Evolutionary conservation across 2,329 filamentous ascomycete genomes (phyloP), one percentile per base, ranked within the genome.

Genomic region (Pyrenophora teres): DNA sequence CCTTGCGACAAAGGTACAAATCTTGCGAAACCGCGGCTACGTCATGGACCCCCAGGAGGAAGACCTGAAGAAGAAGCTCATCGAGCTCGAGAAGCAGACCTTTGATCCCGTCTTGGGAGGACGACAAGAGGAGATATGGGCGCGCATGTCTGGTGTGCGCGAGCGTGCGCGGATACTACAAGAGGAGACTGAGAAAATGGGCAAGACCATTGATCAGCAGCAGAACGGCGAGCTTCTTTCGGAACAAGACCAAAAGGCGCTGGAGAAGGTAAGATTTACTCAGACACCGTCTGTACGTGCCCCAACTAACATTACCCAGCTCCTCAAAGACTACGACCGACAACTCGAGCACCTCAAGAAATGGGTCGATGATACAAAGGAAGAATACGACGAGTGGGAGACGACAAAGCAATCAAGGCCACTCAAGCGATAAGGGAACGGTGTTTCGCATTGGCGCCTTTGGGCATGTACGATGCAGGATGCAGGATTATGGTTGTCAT

Each of bases 51-150:
- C 85, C 36, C 86, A 89, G 56, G 90, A 95, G 72, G 90, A 95
- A 65, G 87, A 89, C 59, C 73, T 95, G 39, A 86, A 87, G 72
- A 84, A 85, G 62, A 88, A 89, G 70, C 78, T 95, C 52, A 78
- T 86, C 65, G 80, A 77, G 19, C 77, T 94, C 51, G 88, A 92
- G 70, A 83, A 84, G 65, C 79, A 80, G 43, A 83, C 91, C 23
- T 85, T 86, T 58, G 90, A 94, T 66, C 90, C 90, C 6, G 86
- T 86, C 6, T 80, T 93, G 48, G 83, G 83, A 32, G 89, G 89
- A 2, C 80, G 89, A 60, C 87, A 90, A 68, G 90, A 94, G 73
- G 90, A 94, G 77, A 85, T 94, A 38, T 94, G 90, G 90, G 91
- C 89, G 59, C 80, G 90, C 39, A 83, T 94, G 76, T 87, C 92